phyloP scores from a whole-genome alignment of 1,139 yeast species.

The Komagataea norvegica region DNA sequence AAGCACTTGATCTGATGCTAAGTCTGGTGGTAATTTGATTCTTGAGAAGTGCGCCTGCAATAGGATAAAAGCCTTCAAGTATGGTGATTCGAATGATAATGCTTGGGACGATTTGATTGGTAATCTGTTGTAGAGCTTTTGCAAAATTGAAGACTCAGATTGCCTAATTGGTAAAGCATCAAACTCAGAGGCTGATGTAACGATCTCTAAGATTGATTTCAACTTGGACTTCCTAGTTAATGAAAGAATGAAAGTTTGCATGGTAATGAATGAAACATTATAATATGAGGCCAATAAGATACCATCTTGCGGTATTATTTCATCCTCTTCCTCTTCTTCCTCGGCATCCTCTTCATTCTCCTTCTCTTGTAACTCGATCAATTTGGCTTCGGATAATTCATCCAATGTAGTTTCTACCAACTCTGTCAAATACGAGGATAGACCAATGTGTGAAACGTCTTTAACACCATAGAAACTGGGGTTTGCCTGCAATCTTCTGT shows the following conservation, averaged over 20 bases:
- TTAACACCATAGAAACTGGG: slow-evolving; percentile 84
- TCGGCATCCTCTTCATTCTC: slow-evolving; percentile 33
- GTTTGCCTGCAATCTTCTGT: slow-evolving; percentile 71
- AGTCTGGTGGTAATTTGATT: slow-evolving; percentile 52
- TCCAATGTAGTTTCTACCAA: slow-evolving; percentile 68
- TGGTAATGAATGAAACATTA: slow-evolving; percentile 57
- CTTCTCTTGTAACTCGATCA: slow-evolving; percentile 50
- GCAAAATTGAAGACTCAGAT: slow-evolving; percentile 49
- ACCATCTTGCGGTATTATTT: slow-evolving; percentile 57
- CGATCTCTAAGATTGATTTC: slow-evolving; percentile 58
- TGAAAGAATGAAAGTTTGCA: slow-evolving; percentile 50
- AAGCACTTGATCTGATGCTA: slow-evolving; percentile 49
- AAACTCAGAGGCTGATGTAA: slow-evolving; percentile 68
- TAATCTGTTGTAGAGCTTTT: slow-evolving; percentile 48
- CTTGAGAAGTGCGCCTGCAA: slow-evolving; percentile 82
- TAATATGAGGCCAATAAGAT: slow-evolving; percentile 75
- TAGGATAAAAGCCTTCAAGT: slow-evolving; percentile 66
- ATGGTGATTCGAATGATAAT: slow-evolving; percentile 47
- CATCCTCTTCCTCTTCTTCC: slow-evolving; percentile 39
- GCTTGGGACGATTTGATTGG: slow-evolving; percentile 51
- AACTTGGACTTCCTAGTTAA: slow-evolving; percentile 54
- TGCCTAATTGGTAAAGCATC: slow-evolving; percentile 57
- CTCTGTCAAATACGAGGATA: slow-evolving; percentile 80
- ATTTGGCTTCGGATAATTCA: slow-evolving; percentile 55
- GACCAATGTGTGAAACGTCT: slow-evolving; percentile 58